These are phyloP conservation scores for Thermothelomyces thermophilus DNA, from an alignment of 2,329 filamentous ascomycete species.

Conservation along the genomic window DNA sequence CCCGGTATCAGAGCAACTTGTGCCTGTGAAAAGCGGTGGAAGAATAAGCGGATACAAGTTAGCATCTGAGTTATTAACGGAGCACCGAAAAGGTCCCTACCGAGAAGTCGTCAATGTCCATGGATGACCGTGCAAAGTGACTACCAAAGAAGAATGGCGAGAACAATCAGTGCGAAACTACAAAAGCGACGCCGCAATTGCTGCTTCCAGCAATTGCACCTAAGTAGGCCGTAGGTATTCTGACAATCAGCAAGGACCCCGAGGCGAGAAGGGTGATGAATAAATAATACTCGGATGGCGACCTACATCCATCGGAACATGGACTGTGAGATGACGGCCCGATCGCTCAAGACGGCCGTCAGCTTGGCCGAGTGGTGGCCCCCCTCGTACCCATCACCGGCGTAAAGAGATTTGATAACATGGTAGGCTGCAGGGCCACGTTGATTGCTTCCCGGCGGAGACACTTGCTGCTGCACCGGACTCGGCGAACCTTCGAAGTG, in stretches of 20 bases:
- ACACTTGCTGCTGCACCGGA: no score
- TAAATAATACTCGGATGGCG: neutral
- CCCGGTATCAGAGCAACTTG: constrained; percentile 31
- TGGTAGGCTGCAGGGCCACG: neutral
- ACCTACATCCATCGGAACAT: constrained; percentile 37
- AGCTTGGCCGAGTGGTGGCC: constrained; percentile 21
- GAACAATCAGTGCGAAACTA: no score
- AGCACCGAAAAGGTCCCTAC: constrained; percentile 24
- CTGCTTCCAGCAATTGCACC: no score
- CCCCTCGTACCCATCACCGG: constrained; percentile 8
- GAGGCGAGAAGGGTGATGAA: neutral
- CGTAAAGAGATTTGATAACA: constrained; percentile 15
- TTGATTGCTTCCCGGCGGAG: no score
- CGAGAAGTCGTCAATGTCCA: constrained; percentile 39
- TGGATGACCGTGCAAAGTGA: constrained; percentile 35
- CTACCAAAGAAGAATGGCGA: no score
- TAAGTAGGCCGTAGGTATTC: neutral
- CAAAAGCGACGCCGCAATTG: no score
- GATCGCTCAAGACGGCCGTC: constrained; percentile 31
- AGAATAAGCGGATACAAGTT: neutral
- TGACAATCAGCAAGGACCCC: neutral
- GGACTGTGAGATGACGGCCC: constrained; percentile 27
- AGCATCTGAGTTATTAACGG: neutral
- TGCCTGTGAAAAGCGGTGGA: constrained; percentile 22
- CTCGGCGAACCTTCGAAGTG: no score